A percentile compares a stretch with the other conserved stretches of the same genome.
Evolutionary conservation across 164 flowering plant species (phyloP).

Genomic region (Macadamia tetraphylla): DNA sequence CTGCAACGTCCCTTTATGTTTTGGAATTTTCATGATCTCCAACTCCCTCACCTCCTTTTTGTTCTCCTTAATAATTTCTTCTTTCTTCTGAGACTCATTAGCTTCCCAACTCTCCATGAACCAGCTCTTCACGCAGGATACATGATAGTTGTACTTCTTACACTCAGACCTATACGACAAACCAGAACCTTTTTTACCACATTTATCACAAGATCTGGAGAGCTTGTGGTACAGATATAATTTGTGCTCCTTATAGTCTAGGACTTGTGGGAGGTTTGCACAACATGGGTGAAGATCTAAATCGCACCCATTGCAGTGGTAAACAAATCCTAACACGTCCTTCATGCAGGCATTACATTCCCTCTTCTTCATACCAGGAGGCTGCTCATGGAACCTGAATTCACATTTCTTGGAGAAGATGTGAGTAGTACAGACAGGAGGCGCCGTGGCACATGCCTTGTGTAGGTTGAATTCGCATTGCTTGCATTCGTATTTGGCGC

Average conservation of each 20-base stretch:
- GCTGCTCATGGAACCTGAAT: constrained; percentile 31
- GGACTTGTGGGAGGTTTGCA: constrained; percentile 42
- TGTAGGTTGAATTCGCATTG: constrained; percentile 51
- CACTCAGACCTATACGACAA: constrained; percentile 49
- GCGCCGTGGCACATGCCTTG: constrained; percentile 41
- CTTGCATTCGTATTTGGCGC: constrained; percentile 43
- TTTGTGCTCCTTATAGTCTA: constrained; percentile 40
- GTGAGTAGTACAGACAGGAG: constrained; percentile 23
- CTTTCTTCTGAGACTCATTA: constrained; percentile 22
- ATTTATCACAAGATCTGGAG: constrained; percentile 34
- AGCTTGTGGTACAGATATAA: constrained; percentile 39
- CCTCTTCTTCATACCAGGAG: constrained; percentile 37
- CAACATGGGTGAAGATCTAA: constrained; percentile 70
- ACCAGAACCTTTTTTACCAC: constrained; percentile 45
- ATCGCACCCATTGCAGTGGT: constrained; percentile 49
- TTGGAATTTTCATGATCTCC: constrained; percentile 36
- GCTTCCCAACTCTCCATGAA: constrained; percentile 60
- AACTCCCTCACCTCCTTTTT: constrained; percentile 37
- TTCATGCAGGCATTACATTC: constrained; percentile 47
- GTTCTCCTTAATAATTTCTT: constrained; percentile 17
- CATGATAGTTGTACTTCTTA: constrained; percentile 53
- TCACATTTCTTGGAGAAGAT: constrained; percentile 51
- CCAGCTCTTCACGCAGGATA: constrained; percentile 55
- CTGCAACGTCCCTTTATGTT: constrained; percentile 19
- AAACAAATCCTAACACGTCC: constrained; percentile 42